phyloP scores from a whole-genome alignment of 2,329 filamentous ascomycete species.

The Diplodia mutila region DNA sequence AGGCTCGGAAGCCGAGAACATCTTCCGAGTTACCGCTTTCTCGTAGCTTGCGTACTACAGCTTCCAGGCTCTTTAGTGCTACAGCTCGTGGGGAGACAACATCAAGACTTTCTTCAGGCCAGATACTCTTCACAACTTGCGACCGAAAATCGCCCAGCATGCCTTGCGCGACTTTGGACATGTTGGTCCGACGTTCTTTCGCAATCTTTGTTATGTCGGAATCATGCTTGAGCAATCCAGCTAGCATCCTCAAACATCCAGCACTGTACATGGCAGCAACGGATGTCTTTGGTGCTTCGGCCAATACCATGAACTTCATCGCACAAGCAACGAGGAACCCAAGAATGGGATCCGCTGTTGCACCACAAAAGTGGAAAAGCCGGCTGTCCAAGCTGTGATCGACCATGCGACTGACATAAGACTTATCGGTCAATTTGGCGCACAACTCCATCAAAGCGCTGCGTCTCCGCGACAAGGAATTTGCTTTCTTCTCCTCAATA shows the following conservation, averaged over 20 bases:
- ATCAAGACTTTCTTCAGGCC: conserved; percentile 58
- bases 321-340: conserved; percentile 68
- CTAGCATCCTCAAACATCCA: conserved; percentile 60
- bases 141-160: conserved; percentile 60
- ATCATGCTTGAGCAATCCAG: conserved; percentile 56
- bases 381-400: conserved; percentile 73
- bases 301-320: conserved; percentile 65
- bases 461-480: conserved; percentile 53
- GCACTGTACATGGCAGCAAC: conserved; percentile 61
- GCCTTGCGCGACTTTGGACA: conserved; percentile 67
- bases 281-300: conserved; percentile 63
- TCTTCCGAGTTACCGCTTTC: conserved; percentile 53
- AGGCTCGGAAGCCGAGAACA: conserved; percentile 46
- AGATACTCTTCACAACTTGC: conserved; percentile 59
- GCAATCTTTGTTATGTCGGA: conserved; percentile 64
- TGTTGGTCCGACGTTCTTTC: conserved; percentile 67
- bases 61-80: conserved; percentile 66
- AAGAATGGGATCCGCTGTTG: conserved; percentile 47
- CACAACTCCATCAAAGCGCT: conserved; percentile 61
- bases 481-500: conserved; percentile 52
- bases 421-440: conserved; percentile 59
- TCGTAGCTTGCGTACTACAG: conserved; percentile 58
- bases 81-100: conserved; percentile 65
- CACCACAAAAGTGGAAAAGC: conserved; percentile 65
- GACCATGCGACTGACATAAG: conserved; percentile 70